These are phyloP conservation scores for Nigrospora sphaerica DNA, from an alignment of 2,329 filamentous ascomycete genomes.

Conservation along the genomic window DNA sequence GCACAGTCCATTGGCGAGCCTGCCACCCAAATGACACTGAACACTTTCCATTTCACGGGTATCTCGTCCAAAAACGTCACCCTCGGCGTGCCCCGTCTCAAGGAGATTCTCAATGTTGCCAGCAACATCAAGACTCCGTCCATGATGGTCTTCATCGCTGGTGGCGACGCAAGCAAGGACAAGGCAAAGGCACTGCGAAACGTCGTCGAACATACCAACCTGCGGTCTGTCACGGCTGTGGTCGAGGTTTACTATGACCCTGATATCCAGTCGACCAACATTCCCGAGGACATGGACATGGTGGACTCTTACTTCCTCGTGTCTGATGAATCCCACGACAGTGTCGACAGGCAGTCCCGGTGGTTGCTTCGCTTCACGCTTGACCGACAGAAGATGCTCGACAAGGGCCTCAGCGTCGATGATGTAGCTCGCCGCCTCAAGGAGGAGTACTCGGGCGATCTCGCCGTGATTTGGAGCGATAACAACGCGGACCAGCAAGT, in stretches of 20 bases:
- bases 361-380: constrained; percentile 94
- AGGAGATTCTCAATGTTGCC: constrained; percentile 97
- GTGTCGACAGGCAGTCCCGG: constrained; percentile 71
- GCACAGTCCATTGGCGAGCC: constrained; percentile 98
- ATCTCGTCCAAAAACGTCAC: constrained; percentile 99
- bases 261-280: constrained; percentile 76
- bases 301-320: constrained; percentile 96
- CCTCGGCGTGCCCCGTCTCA: constrained; percentile 95
- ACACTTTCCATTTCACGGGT: constrained; percentile 99
- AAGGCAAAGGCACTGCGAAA: constrained; percentile 80
- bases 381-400: constrained; percentile 87
- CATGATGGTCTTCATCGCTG: constrained; percentile 83
- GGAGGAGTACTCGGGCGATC: constrained; percentile 74
- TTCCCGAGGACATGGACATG: constrained; percentile 84
- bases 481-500: constrained; percentile 96
- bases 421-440: constrained; percentile 89
- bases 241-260: constrained; percentile 98
- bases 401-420: constrained; percentile 86
- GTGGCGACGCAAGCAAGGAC: constrained; percentile 61
- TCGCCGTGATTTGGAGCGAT: constrained; percentile 94
- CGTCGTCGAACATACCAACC: constrained; percentile 86
- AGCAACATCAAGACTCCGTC: constrained; percentile 98
- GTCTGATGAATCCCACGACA: constrained; percentile 63
- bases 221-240: constrained; percentile 82
- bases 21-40: constrained; percentile 97